Percentiles rank a stretch among this genome's conserved stretches.
Conservation (phyloP, 495 filamentous ascomycete species). For the Amphirosellinia nigrospora region DNA sequence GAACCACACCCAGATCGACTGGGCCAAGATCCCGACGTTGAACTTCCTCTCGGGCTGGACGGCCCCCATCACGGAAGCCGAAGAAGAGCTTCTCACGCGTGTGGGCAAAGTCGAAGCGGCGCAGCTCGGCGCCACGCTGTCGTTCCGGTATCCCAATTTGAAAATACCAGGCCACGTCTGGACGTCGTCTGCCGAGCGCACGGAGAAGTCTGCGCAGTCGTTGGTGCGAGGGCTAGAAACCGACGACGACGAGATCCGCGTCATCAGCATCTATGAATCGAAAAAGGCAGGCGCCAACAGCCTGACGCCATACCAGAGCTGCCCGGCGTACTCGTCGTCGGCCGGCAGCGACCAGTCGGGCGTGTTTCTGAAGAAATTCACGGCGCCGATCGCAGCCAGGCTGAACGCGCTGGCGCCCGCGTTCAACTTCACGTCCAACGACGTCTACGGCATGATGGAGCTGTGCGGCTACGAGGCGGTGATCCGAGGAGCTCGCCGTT, state of each 20-base stretch:
- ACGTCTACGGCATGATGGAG: slow-evolving; percentile 58
- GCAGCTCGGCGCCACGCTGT: slow-evolving; percentile 47
- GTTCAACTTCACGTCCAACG: slow-evolving; percentile 55
- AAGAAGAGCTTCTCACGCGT: slow-evolving; percentile 50
- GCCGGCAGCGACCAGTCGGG: slow-evolving; percentile 51
- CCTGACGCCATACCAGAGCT: slow-evolving; percentile 55
- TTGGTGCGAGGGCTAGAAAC: slow-evolving; percentile 51
- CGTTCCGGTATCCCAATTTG: slow-evolving; percentile 52
- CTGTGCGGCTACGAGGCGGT: slow-evolving; percentile 58
- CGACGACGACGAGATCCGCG: slow-evolving; percentile 47
- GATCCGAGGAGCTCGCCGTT: slow-evolving; percentile 54
- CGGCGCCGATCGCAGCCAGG: slow-evolving; percentile 49
- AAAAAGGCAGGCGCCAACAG: slow-evolving; percentile 49
- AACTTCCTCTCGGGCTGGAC: slow-evolving; percentile 50
- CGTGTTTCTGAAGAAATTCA: slow-evolving; percentile 48
- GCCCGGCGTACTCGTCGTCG: slow-evolving; percentile 54
- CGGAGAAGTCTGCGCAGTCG: slow-evolving; percentile 50
- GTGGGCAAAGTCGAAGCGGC: slow-evolving; percentile 52
- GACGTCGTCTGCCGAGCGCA: slow-evolving; percentile 57
- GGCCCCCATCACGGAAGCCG: slow-evolving; percentile 49
- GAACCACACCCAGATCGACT: slow-evolving; percentile 47
- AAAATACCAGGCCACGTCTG: slow-evolving; percentile 50
- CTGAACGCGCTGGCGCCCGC: slow-evolving; percentile 47
- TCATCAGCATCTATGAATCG: slow-evolving; percentile 48
- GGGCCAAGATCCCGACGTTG: slow-evolving; percentile 45